Evolutionary conservation across 139 green algal genomes (phyloP).

Genomic region (Desmodesmus armatus): DNA sequence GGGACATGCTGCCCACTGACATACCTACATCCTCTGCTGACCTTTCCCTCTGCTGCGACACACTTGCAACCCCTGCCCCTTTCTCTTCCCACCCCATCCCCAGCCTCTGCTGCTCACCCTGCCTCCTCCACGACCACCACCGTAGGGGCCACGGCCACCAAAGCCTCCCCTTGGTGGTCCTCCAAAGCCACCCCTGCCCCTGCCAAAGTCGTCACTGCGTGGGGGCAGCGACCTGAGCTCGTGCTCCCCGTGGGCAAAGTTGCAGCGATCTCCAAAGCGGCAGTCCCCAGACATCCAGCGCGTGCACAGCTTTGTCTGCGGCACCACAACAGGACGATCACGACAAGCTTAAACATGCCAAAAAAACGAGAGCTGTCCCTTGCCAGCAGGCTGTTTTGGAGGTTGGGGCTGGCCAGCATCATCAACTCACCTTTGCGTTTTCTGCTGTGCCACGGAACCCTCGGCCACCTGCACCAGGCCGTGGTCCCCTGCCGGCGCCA

Average conservation of each 20-base stretch:
- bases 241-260: constrained; percentile 95
- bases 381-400: not conserved
- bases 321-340: not conserved
- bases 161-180: constrained; percentile 38
- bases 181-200: constrained; percentile 32
- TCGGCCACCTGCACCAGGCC: constrained; percentile 40
- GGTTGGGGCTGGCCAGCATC: not conserved
- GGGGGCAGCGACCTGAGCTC: constrained; percentile 83
- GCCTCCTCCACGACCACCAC: constrained; percentile 20
- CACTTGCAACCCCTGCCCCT: not conserved
- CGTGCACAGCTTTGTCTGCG: constrained; percentile 84
- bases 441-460: constrained; percentile 86
- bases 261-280: constrained; percentile 92
- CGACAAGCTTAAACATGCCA: not conserved
- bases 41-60: too few species aligned
- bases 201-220: constrained; percentile 42
- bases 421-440: constrained; percentile 75
- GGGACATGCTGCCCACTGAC: too few species aligned
- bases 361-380: not conserved
- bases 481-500: constrained; percentile 21
- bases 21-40: too few species aligned
- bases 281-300: constrained; percentile 78
- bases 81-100: too few species aligned
- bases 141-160: constrained; percentile 42
- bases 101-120: constrained; percentile 38